Conservation (phyloP, 768 basidiomycete genomes). For the Suillus subalutaceus region DNA sequence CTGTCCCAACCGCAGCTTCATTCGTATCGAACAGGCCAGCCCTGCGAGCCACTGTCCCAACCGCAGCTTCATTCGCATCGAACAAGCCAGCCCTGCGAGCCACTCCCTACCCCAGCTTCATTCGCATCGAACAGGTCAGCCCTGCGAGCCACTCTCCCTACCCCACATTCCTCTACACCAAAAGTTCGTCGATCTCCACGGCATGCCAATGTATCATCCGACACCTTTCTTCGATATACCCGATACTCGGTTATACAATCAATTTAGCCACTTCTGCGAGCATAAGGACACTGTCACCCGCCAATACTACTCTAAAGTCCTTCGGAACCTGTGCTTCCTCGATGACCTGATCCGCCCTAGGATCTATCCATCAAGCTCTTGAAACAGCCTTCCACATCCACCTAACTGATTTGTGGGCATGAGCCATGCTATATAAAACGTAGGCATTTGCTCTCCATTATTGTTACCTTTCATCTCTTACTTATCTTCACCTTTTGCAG, state of each 20-base stretch:
- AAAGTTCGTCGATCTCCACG: neutral
- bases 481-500: neutral
- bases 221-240: neutral
- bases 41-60: too few relatives aligned
- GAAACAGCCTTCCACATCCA: constrained; percentile 18
- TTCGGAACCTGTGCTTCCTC: neutral
- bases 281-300: neutral
- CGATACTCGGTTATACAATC: neutral
- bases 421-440: neutral
- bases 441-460: constrained; percentile 11
- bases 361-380: constrained; percentile 17
- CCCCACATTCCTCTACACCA: too few relatives aligned
- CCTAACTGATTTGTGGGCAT: constrained; percentile 20
- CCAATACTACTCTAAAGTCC: neutral
- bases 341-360: neutral
- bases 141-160: too few relatives aligned
- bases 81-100: neutral
- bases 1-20: too few relatives aligned
- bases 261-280: neutral
- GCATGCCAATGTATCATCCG: neutral
- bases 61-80: too few relatives aligned
- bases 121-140: neutral
- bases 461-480: neutral
- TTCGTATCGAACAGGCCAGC: neutral
- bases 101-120: too few relatives aligned